A percentile compares a stretch with the other conserved stretches of the same genome.
Evolutionary conservation across 768 basidiomycete genomes (phyloP).

Genomic region (Lyophyllum atratum): DNA sequence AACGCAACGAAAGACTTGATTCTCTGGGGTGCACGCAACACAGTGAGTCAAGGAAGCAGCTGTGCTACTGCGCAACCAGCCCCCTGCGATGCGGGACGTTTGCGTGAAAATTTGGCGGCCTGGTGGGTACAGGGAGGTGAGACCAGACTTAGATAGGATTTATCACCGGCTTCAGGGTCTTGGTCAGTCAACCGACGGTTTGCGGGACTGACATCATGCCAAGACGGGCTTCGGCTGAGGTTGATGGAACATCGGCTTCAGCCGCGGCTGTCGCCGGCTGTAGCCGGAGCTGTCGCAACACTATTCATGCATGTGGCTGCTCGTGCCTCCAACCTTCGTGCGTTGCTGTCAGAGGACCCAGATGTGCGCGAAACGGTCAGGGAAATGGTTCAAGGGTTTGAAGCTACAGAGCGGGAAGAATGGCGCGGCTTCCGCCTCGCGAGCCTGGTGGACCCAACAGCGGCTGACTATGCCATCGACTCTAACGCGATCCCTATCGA

Average conservation of each 20-base stretch:
- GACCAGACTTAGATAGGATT: too few relatives aligned
- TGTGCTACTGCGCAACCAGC: too few relatives aligned
- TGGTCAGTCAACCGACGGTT: too few relatives aligned
- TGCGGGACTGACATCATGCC: too few relatives aligned
- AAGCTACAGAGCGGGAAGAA: constrained; percentile 9
- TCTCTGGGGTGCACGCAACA: constrained; percentile 63
- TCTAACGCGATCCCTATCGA: constrained; percentile 3
- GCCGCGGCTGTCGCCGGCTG: too few relatives aligned
- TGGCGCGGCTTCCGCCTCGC: constrained; percentile 10
- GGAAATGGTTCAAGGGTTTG: constrained; percentile 1
- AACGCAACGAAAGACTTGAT: constrained; percentile 96
- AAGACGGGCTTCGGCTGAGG: too few relatives aligned
- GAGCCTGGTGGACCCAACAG: constrained; percentile 5
- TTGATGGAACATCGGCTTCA: too few relatives aligned
- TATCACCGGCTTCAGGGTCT: too few relatives aligned
- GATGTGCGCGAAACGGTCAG: neutral
- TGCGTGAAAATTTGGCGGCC: too few relatives aligned
- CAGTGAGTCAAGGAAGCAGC: neutral
- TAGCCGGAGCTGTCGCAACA: too few relatives aligned
- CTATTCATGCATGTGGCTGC: constrained; percentile 5
- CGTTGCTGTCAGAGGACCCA: constrained; percentile 8
- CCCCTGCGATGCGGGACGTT: too few relatives aligned
- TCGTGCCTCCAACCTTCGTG: constrained; percentile 11
- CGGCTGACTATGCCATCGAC: neutral
- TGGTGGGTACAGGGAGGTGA: too few relatives aligned